These are phyloP conservation scores for Agroathelia rolfsii DNA, from an alignment of 1,284 basidiomycete species.

Conservation along the genomic window DNA sequence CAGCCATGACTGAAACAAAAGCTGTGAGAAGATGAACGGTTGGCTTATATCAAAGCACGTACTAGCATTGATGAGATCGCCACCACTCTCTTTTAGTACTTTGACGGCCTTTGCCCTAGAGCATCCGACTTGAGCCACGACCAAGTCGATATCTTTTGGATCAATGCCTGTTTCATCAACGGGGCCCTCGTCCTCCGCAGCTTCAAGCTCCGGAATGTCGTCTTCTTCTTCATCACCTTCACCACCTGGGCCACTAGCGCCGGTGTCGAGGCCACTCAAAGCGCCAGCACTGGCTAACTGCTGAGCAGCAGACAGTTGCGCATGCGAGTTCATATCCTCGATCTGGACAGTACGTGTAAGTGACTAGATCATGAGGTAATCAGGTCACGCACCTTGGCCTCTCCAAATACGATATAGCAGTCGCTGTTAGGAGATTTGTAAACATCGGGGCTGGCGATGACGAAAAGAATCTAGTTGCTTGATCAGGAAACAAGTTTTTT, in stretches of 20 bases:
- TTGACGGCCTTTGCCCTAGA: constrained; percentile 83
- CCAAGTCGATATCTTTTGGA: constrained; percentile 90
- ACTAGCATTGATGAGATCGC: constrained; percentile 93
- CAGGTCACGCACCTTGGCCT: constrained; percentile 77
- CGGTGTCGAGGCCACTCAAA: constrained; percentile 38
- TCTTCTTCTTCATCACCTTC: constrained; percentile 62
- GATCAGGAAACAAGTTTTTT: constrained; percentile 4
- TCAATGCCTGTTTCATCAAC: constrained; percentile 80
- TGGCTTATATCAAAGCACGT: constrained; percentile 28
- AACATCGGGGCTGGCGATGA: constrained; percentile 89
- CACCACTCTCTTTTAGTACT: constrained; percentile 80
- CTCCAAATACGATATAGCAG: constrained; percentile 98
- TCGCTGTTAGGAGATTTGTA: constrained; percentile 97
- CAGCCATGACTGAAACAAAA: constrained; percentile 43
- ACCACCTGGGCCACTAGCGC: constrained; percentile 30
- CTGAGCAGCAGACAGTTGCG: constrained; percentile 78
- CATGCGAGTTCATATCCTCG: constrained; percentile 85
- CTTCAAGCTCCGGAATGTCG: constrained; percentile 77
- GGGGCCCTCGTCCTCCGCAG: constrained; percentile 66
- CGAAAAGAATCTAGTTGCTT: constrained; percentile 69
- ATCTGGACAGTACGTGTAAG: constrained; percentile 35
- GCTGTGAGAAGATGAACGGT: constrained; percentile 8
- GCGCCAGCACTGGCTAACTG: constrained; percentile 58
- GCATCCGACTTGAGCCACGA: constrained; percentile 81
- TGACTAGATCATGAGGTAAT: constrained; percentile 1